Evolutionary conservation across 352 stramenopile genomes (phyloP).

Genomic region (Elongisporangium undulatum): DNA sequence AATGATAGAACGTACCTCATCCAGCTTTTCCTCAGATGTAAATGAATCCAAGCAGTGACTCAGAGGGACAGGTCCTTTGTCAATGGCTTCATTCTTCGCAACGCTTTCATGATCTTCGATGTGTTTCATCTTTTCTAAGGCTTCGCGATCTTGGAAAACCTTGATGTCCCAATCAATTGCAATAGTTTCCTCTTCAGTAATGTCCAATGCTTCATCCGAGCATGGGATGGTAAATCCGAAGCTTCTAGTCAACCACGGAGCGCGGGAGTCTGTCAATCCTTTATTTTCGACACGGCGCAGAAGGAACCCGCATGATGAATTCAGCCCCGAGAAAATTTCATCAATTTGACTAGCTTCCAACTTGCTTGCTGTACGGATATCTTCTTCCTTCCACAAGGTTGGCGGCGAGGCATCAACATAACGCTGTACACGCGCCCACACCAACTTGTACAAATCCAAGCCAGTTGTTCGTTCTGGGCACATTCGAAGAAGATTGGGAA

Average conservation of each 20-base stretch:
- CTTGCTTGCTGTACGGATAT: conserved; percentile 19
- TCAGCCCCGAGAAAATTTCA: conserved; percentile 74
- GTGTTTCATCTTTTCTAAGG: conserved; percentile 85
- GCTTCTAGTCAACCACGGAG: conserved; percentile 71
- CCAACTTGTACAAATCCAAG: conserved; percentile 71
- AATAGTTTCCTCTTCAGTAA: conserved; percentile 85
- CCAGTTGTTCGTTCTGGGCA: conserved; percentile 81
- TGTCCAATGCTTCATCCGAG: conserved; percentile 62
- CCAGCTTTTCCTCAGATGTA: conserved; percentile 85
- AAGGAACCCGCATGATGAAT: conserved; percentile 66
- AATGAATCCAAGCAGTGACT: conserved; percentile 82
- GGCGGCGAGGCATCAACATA: conserved; percentile 55
- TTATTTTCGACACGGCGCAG: conserved; percentile 82
- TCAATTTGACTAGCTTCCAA: conserved; percentile 74
- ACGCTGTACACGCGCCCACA: conserved; percentile 81
- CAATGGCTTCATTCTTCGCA: conserved; percentile 80
- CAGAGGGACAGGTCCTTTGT: conserved; percentile 84
- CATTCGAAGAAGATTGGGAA: conserved; percentile 82
- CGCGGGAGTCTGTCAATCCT: conserved; percentile 73
- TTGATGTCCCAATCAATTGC: conserved; percentile 84
- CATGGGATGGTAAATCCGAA: conserved; percentile 83
- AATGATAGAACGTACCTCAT: conserved; percentile 27
- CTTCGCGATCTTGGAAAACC: conserved; percentile 79
- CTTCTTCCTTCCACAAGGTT: conserved; percentile 28
- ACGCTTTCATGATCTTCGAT: conserved; percentile 78